Base-by-base conservation (phyloP, 352 stramenopile genomes). In the Thalassiosira oceanica region DNA sequence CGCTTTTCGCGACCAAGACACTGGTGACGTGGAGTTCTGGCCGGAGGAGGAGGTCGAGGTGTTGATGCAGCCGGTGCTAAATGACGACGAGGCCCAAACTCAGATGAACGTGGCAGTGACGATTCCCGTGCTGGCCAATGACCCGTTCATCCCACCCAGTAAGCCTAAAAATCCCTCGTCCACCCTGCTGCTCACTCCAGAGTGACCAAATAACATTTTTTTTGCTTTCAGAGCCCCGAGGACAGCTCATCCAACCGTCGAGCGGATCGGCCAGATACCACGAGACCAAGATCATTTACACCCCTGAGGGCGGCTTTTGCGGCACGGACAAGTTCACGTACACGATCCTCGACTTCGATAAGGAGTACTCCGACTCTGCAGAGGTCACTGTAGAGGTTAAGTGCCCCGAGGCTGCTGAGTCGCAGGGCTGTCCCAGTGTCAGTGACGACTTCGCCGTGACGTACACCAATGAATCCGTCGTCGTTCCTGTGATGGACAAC, bases 401-500 rank as follows among this genome's bases (percentile, higher is more conserved):
- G 31, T 39, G 31, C 31, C 8, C 8, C 8, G n/a, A 39, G 8
- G 31, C 8, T 8, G n/a, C 8, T n/a, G 31, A 39, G 31, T 13
- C 31, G 31, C 8, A 39, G 31, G 31, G n/a, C 8, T 13, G 8
- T 39, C 8, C 31, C 8, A 39, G 8, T 39, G 39, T 72, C 15
- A 51, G 57, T 18, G 51, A 72, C 18, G 61, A 72, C 21, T 72
- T 50, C 35, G 50, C 33, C 2, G 33, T 31, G 44, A 50, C 29
- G 15, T 46, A 46, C 15, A 39, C 55, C 45, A 53, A 61, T 49
- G 24, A 58, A 51, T 8, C 18, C 24, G 20, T 72, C 36, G 18
- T 26, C 26, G 58, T 72, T 44, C 61, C 61, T n/a, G 28, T 72
- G 15, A 31, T 72, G 10, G 27, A n/a, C 2, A 72, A 72, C 56